Base-by-base conservation (phyloP, 495 filamentous ascomycete genomes). In the Clavariopsis aquatica region DNA sequence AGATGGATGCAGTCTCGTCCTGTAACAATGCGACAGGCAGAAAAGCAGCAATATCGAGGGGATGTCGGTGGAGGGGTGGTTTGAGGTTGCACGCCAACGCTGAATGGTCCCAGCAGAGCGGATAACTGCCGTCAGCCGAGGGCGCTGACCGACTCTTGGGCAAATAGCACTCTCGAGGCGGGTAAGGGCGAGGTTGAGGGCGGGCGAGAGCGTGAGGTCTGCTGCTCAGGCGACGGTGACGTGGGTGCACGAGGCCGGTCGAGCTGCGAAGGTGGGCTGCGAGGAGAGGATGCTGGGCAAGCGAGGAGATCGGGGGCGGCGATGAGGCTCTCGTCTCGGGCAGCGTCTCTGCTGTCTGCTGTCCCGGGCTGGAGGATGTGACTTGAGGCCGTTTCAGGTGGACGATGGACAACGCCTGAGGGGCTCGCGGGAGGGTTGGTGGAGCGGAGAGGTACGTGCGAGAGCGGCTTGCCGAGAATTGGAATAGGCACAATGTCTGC, bases 111-210 rank as follows among this genome's bases (percentile, higher is more conserved):
- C 66, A 62, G 52, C 56, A 29, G 51, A 7, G 47, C 43, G 66
- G 66, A 46, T 38, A 13, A 26, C 46, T 65, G 66, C 57, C 29
- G 60, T 60, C 56, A 69, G 66, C 66, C 66, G 66, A 65, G 26
- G 47, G 60, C 49, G 22, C 62, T 61, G 66, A 61, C 56, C 66
- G 66, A 69, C 56, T 69, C 56, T 20, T 29, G 23, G 13, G 51
- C 27, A 51, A 29, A 52, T n/a, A 7, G 22, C 34, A 34, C 31
- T 34, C 12, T 36, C 6, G 13, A 6, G 52, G 31, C 36, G 59
- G 36, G 51, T 27, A 43, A 38, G 26, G n/a, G 46, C 20, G n/a
- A 36, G 43, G 24, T 5, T 29, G 26, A 8, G 7, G 24, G 52
- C 36, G 59, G 36, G 34, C 41, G 52, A 38, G 26, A 17, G 46